These are phyloP conservation scores for Cutaneotrichosporon dermatis DNA, from an alignment of 1,284 basidiomycete genomes.

Conservation along the genomic window DNA sequence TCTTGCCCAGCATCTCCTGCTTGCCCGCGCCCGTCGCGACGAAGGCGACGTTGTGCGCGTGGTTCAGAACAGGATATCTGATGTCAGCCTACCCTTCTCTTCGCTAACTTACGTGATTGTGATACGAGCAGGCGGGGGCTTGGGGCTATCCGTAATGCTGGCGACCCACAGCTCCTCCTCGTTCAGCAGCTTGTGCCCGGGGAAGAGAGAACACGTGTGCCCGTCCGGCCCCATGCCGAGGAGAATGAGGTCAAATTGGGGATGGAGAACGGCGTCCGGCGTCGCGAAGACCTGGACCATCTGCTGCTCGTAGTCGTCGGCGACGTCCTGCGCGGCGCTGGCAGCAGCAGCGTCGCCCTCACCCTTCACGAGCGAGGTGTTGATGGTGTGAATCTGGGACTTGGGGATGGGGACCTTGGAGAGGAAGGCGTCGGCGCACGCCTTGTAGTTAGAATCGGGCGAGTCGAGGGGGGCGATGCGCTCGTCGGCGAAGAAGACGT, in stretches of 20 bases:
- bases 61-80: constrained; percentile 80
- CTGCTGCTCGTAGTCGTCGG: constrained; percentile 89
- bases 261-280: constrained; percentile 85
- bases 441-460: constrained; percentile 82
- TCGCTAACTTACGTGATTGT: constrained; percentile 53
- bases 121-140: constrained; percentile 83
- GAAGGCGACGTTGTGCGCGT: constrained; percentile 79
- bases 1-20: constrained; percentile 65
- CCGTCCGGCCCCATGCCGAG: constrained; percentile 93
- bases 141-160: constrained; percentile 86
- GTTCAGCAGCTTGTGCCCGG: constrained; percentile 74
- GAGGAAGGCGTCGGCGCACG: constrained; percentile 73
- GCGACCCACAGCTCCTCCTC: constrained; percentile 94
- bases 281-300: constrained; percentile 86
- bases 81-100: background rate
- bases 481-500: constrained; percentile 95
- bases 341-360: constrained; percentile 29
- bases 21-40: constrained; percentile 82
- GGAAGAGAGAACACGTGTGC: constrained; percentile 96
- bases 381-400: constrained; percentile 79
- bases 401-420: constrained; percentile 69
- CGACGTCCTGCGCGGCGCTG: constrained; percentile 70
- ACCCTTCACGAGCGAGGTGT: constrained; percentile 60
- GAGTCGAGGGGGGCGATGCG: constrained; percentile 87
- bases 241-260: constrained; percentile 88